Evolutionary conservation across 2,329 filamentous ascomycete genomes (phyloP).

Genomic region (Colletotrichum salicis): DNA sequence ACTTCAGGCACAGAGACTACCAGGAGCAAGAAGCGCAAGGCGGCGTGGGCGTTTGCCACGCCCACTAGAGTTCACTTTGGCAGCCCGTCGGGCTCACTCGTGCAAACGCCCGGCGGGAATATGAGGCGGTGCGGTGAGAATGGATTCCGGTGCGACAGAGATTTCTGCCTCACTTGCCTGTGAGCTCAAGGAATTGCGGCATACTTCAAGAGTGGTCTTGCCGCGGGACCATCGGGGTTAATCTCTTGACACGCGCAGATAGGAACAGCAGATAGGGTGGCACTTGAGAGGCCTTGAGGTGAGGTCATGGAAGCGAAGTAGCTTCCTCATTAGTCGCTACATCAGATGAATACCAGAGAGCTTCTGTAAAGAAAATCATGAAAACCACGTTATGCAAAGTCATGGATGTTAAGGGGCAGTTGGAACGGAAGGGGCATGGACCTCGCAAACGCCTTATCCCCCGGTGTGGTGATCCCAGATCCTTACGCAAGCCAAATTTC

Average conservation of each 20-base stretch:
- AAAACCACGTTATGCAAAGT: slow-evolving; percentile 31
- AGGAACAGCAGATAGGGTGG: not conserved
- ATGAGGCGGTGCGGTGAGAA: slow-evolving; percentile 63
- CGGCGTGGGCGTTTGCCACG: slow-evolving; percentile 27
- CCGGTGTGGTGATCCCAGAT: slow-evolving; percentile 15
- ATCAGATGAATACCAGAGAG: slow-evolving; percentile 33
- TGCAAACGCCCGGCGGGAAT: slow-evolving; percentile 62
- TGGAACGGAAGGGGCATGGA: slow-evolving; percentile 11
- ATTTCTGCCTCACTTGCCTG: slow-evolving; percentile 71
- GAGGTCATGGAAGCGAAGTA: slow-evolving; percentile 10
- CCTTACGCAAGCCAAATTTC: slow-evolving; percentile 23
- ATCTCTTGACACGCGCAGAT: not conserved
- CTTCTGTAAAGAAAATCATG: slow-evolving; percentile 29
- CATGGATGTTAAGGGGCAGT: not conserved
- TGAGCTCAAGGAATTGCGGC: slow-evolving; percentile 27
- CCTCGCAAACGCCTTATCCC: slow-evolving; percentile 29
- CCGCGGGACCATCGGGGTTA: not conserved
- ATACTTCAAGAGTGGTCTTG: not conserved
- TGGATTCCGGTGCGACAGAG: slow-evolving; percentile 65
- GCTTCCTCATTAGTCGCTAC: slow-evolving; percentile 35
- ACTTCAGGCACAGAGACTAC: not conserved
- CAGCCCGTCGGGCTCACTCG: slow-evolving; percentile 40
- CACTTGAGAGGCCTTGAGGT: not conserved
- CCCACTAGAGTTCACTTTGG: slow-evolving; percentile 20
- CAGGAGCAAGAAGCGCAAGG: slow-evolving; percentile 21